Base-by-base conservation (phyloP, 2,329 filamentous ascomycete species). In the Simplicillium aogashimaense region DNA sequence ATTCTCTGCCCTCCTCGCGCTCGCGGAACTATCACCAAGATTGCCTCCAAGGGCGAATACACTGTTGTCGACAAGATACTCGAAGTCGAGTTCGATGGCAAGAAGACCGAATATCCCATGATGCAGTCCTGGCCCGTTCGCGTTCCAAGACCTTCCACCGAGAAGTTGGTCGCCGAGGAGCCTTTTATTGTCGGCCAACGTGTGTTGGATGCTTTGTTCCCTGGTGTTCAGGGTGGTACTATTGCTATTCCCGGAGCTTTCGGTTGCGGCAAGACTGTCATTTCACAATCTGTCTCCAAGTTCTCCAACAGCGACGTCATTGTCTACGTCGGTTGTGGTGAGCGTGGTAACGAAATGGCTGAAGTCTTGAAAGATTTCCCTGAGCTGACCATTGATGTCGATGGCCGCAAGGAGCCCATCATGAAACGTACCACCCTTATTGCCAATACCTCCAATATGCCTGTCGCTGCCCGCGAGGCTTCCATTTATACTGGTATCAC, bases 351-450 rank as follows among this genome's bases (percentile, higher is more conserved):
- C 60, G 92, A 98, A 68, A 98, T 98, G 92, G 92, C 92, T 48
- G 92, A 98, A 76, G 92, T 98, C 52, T 76, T 98, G 76, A 97
- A 95, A 85, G 92, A 98, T 67, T 98, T 98, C 74, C 92, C 92
- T 44, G 89, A 97, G 76, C 85, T 98, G 50, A 85, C 86, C 36
- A 98, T 98, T 58, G 83, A 94, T 14, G 80, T 97, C 52, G 83
- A 95, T 34, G 92, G 92, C 54, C 87, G 90, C 59, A 83, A 90
- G 67, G 92, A 98, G 63, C 89, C 90, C 52, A 98, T 98, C 72
- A 98, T 98, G 92, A 98, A 98, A 79, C 90, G 92, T 63, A 98
- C 92, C 13, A 94, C 88, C 16, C 76, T 98, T 45, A 97, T 98
- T 59, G 92, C 92, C 63, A 98, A 98, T 69, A 98, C 92, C 34